These are phyloP conservation scores for Orbilia javanica DNA, from an alignment of 2,329 filamentous ascomycete genomes.

Conservation along the genomic window DNA sequence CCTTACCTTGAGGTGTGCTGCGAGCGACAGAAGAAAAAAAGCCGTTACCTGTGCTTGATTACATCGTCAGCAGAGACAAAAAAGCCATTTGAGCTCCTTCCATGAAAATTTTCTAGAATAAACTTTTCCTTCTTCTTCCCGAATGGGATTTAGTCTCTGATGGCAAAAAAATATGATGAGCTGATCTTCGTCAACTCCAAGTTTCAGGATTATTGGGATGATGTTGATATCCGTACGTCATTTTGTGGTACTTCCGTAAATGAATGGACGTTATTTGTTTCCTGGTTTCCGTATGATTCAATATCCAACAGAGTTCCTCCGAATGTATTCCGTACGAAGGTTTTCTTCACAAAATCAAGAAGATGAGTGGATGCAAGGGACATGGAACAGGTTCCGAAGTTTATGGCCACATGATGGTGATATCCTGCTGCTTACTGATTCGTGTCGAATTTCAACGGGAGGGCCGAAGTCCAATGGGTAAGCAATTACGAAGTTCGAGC, in stretches of 20 bases:
- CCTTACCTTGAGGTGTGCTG: too few species aligned
- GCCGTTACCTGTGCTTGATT: not conserved
- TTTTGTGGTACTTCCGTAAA: slow-evolving; percentile 3
- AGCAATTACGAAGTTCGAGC: not conserved
- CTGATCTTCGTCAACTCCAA: slow-evolving; percentile 6
- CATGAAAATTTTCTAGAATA: slow-evolving; percentile 43
- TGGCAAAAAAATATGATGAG: not conserved
- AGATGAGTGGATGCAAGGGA: not conserved
- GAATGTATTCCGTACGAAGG: not conserved
- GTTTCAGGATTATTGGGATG: slow-evolving; percentile 25
- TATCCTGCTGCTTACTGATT: slow-evolving; percentile 25
- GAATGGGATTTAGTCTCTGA: slow-evolving; percentile 11
- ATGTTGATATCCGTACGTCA: slow-evolving; percentile 22
- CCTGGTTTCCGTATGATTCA: not conserved
- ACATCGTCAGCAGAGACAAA: slow-evolving; percentile 7
- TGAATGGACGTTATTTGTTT: slow-evolving; percentile 2
- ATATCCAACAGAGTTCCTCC: slow-evolving; percentile 45
- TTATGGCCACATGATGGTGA: slow-evolving; percentile 35
- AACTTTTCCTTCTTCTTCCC: slow-evolving; percentile 10
- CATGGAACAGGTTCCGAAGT: slow-evolving; percentile 1
- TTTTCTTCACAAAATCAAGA: not conserved
- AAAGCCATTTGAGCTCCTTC: slow-evolving; percentile 37
- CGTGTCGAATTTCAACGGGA: slow-evolving; percentile 19
- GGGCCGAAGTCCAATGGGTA: slow-evolving; percentile 13
- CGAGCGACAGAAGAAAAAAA: not conserved